A percentile compares a stretch with the other conserved stretches of the same genome.
These are phyloP conservation scores for Linnemannia zychae DNA, from an alignment of 192 early-diverging fungal genomes.

Conservation along the genomic window DNA sequence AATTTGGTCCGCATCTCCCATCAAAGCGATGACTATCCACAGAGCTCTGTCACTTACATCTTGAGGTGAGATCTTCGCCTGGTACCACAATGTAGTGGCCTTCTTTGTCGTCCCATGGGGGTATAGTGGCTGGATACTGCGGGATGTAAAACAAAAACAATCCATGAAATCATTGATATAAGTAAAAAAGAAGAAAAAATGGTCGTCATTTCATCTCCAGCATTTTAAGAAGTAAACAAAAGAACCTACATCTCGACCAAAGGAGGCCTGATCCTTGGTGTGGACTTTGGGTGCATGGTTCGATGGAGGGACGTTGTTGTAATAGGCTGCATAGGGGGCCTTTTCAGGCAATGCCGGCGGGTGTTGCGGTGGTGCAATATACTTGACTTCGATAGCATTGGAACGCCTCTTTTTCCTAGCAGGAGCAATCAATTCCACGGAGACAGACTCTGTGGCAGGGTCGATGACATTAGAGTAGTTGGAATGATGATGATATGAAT, in stretches of 20 bases:
- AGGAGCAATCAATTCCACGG: slow-evolving; percentile 5
- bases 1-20: slow-evolving; percentile 14
- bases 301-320: slow-evolving; percentile 1
- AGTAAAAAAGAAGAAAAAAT: too few species aligned
- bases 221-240: background rate
- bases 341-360: slow-evolving; percentile 6
- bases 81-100: slow-evolving; percentile 90
- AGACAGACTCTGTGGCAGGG: background rate
- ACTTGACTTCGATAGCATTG: slow-evolving; percentile 26
- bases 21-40: background rate
- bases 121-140: slow-evolving; percentile 24
- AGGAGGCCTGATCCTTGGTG: background rate
- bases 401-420: slow-evolving; percentile 35
- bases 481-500: slow-evolving; percentile 4
- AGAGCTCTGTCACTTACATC: slow-evolving; percentile 70
- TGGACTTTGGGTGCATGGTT: background rate
- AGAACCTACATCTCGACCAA: slow-evolving; percentile 19
- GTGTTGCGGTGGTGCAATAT: slow-evolving; percentile 19
- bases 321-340: slow-evolving; percentile 11
- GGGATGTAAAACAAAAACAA: background rate
- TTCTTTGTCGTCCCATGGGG: slow-evolving; percentile 89
- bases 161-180: background rate
- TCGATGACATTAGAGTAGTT: slow-evolving; percentile 8
- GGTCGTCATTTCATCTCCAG: background rate
- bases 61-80: slow-evolving; percentile 77